A percentile compares a stretch with the other conserved stretches of the same genome.
These are phyloP conservation scores for Eurotiales sp. DNA, from an alignment of 2,329 filamentous ascomycete species.

Conservation along the genomic window DNA sequence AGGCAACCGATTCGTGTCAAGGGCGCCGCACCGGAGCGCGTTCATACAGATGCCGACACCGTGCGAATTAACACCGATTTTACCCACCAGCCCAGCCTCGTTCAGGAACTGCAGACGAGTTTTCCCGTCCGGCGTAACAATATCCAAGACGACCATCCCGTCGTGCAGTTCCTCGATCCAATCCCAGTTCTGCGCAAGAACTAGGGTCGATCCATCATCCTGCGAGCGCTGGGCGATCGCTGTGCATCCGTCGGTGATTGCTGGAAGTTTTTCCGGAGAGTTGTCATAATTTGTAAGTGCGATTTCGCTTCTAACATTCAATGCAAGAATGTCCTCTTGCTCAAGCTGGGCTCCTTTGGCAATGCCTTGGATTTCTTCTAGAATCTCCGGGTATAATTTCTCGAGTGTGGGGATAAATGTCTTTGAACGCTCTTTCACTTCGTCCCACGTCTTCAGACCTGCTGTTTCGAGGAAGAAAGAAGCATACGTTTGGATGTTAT, in stretches of 20 bases:
- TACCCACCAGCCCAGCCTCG: conserved; percentile 5
- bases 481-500: conserved; percentile 1
- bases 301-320: conserved; percentile 10
- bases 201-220: background rate
- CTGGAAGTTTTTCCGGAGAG: background rate
- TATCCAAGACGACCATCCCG: conserved; percentile 2
- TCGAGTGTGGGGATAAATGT: background rate
- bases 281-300: conserved; percentile 5
- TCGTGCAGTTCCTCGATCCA: conserved; percentile 7
- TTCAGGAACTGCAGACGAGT: background rate
- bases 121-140: background rate
- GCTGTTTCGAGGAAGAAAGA: conserved; percentile 7
- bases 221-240: background rate
- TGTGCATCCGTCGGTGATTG: conserved; percentile 4
- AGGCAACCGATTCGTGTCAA: background rate
- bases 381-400: background rate
- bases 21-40: conserved; percentile 5
- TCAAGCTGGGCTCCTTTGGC: background rate
- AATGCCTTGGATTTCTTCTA: conserved; percentile 9
- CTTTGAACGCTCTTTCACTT: background rate
- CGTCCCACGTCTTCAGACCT: background rate
- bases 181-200: conserved; percentile 10
- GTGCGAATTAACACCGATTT: conserved; percentile 3
- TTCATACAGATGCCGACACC: conserved; percentile 6
- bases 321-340: background rate